Evolutionary conservation across 768 basidiomycete genomes (phyloP), one percentile per base, ranked within the genome.

Genomic region (Melanogaster broomeanus): DNA sequence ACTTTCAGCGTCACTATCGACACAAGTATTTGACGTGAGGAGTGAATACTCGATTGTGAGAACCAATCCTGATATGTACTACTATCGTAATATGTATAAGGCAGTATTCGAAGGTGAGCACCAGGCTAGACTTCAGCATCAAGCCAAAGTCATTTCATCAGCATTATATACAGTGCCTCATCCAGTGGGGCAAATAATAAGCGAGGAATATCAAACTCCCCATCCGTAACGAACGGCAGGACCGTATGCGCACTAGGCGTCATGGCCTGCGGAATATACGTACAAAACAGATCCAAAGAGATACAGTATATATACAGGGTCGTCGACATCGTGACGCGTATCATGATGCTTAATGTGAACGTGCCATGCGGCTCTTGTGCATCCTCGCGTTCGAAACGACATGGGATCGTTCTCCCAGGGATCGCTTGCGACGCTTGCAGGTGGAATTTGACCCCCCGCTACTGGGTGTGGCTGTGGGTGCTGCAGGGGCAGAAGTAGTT

Each of bases 281-380:
- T n/a, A 37, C 6, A 18, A 19, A n/a, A 19, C 35, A 10, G 18
- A 18, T 9, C 4, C 16, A n/a, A 25, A 27, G 18, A n/a, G 25
- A n/a, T n/a, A n/a, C n/a, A n/a, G n/a, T n/a, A 28, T 15, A 42
- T 42, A 22, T 25, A 22, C 22, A 42, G n/a, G 8, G 13, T 25
- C 24, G 41, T n/a, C 9, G 8, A 42, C 8, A n/a, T 42, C 41
- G 16, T 42, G 41, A 24, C 6, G n/a, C 3, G 19, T n/a, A 40
- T 21, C 21, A 35, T 27, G 13, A 35, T 27, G 13, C 19, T 56
- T 15, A 64, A 42, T 63, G 59, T 3, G 49, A 38, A 8, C 34
- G 18, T 18, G 53, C 51, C 27, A 31, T 12, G 16, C 56, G 62
- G 12, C 62, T 52, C 30, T 41, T 53, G 43, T 64, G 56, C 49